phyloP scores from a whole-genome alignment of 1,284 basidiomycete genomes.

The Cerrena zonata region DNA sequence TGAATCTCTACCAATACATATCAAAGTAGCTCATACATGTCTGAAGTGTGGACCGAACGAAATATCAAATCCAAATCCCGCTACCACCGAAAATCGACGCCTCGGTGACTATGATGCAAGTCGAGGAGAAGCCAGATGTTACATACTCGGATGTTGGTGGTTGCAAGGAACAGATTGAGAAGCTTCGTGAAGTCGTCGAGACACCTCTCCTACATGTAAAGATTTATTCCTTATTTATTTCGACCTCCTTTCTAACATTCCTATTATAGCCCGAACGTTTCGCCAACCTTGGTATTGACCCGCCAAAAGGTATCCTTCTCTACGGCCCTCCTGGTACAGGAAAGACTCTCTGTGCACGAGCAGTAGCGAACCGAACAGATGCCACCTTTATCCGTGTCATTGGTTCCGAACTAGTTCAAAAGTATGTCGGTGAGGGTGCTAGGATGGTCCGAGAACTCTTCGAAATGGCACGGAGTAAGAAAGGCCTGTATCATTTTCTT shows the following conservation, averaged over 20 bases:
- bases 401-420: constrained; percentile 97
- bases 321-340: constrained; percentile 97
- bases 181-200: constrained; percentile 96
- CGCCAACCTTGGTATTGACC: constrained; percentile 96
- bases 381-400: constrained; percentile 99
- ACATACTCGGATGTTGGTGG: constrained; percentile 98
- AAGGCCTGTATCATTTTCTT: constrained; percentile 99
- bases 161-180: constrained; percentile 99
- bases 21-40: constrained; percentile 6
- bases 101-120: constrained; percentile 99
- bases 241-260: constrained; percentile 7
- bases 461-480: constrained; percentile 98
- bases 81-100: constrained; percentile 99
- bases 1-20: constrained; percentile 11
- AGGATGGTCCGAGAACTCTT: constrained; percentile 98
- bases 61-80: constrained; percentile 99
- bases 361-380: constrained; percentile 97
- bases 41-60: constrained; percentile 82
- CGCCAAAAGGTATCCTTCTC: constrained; percentile 94
- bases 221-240: constrained; percentile 13
- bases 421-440: constrained; percentile 98
- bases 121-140: constrained; percentile 98
- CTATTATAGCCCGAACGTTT: constrained; percentile 91
- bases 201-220: constrained; percentile 88
- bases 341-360: constrained; percentile 96